Base-by-base conservation (phyloP, 2,329 filamentous ascomycete genomes). In the Exophiala sideris region DNA sequence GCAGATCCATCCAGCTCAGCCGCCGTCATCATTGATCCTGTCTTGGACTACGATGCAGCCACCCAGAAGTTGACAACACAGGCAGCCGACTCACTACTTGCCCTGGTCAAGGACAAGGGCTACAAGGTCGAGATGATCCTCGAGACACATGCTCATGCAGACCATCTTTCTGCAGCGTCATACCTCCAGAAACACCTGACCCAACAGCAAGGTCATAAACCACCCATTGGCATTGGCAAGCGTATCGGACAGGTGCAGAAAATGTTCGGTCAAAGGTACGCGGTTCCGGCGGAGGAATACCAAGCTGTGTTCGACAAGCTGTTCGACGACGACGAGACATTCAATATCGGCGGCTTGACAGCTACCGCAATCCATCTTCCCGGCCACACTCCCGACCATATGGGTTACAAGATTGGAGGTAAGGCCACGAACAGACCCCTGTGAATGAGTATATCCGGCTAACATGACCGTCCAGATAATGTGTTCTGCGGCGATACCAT, bases 81-180 rank as follows among this genome's bases (percentile, higher is more conserved):
- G 1, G 71, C 78, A 0, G 82, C 83, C 1, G 79, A 85, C 48
- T 38, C 56, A 0, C 60, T 86, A 0, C 67, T 86, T 0, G 61
- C 68, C 0, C 24, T 77, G 0, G 64, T 81, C 4, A 51, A 57
- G 1, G 62, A 73, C 1, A 64, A 77, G 0, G 67, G 67, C 1
- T 83, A 82, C 64, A 70, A 56, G 0, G 63, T 84, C 7, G 68
- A 69, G 1, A 65, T 68, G 24, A 76, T 85, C 7, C 71, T 86
- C 2, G 82, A 86, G 61, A 86, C 83, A 0, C 82, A 86, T 62
- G 77, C 74, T 0, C 80, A 85, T 56, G 81, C 81, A 3, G 80
- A 84, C 52, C 81, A 85, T 52, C 60, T 84, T 0, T 83, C 81
- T 0, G 78, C 82, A 0, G 72, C 81, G 0, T 72, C 73, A 3